Percentiles rank a stretch among this genome's conserved stretches.
These are phyloP conservation scores for Picea glauca DNA, from an alignment of 75 land plant genomes.

Conservation along the genomic window DNA sequence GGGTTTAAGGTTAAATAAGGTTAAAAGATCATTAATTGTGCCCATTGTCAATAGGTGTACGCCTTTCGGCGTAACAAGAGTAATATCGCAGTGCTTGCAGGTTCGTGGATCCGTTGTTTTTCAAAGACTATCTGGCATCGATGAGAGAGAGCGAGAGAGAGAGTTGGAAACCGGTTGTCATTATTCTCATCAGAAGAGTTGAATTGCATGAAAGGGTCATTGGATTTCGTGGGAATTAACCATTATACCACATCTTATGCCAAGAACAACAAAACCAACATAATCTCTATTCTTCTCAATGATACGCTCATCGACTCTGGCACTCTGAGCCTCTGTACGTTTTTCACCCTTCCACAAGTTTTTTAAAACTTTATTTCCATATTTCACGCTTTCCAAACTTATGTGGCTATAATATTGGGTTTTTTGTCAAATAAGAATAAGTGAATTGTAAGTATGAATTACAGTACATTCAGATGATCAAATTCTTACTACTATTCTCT, in stretches of 20 bases:
- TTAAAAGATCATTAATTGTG: too few species aligned
- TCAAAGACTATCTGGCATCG: slow-evolving; percentile 58
- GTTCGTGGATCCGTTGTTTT: slow-evolving; percentile 73
- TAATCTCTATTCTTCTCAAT: slow-evolving; percentile 28
- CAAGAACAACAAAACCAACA: slow-evolving; percentile 22
- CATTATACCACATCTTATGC: slow-evolving; percentile 74
- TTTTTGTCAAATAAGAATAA: too few species aligned
- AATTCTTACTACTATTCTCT: too few species aligned
- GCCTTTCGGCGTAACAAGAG: too few species aligned
- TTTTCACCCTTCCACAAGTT: too few species aligned
- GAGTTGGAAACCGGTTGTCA: slow-evolving; percentile 58
- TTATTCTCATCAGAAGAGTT: slow-evolving; percentile 38
- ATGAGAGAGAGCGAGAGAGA: slow-evolving; percentile 31
- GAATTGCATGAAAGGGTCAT: slow-evolving; percentile 46
- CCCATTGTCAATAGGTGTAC: too few species aligned
- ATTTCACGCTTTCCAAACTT: too few species aligned
- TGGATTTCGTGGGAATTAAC: slow-evolving; percentile 78
- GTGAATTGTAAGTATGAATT: too few species aligned
- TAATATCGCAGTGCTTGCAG: slow-evolving; percentile 12
- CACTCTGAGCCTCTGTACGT: slow-evolving; percentile 43
- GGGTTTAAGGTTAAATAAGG: too few species aligned
- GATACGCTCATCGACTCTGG: slow-evolving; percentile 52
- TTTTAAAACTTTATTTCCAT: too few species aligned
- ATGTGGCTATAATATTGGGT: too few species aligned
- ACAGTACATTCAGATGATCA: too few species aligned